A percentile compares a stretch with the other conserved stretches of the same genome.
These are phyloP conservation scores for Cornus suecica DNA, from an alignment of 148 eudicot species.

Conservation along the genomic window DNA sequence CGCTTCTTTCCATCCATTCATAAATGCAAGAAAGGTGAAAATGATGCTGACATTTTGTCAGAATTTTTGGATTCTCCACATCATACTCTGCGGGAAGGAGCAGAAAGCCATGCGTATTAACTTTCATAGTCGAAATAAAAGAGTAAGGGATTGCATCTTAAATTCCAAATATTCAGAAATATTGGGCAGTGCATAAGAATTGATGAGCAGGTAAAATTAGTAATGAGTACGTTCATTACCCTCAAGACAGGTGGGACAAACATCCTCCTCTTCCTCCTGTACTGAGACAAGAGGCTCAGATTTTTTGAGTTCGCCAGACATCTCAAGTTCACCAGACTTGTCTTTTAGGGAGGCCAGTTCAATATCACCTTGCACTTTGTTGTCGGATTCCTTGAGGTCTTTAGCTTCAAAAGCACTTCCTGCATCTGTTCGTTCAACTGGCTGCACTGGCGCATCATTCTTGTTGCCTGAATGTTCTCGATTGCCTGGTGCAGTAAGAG, in stretches of 20 bases:
- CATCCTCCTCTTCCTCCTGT: conserved; percentile 57
- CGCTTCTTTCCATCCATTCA: conserved; percentile 96
- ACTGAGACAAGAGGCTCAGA: conserved; percentile 37
- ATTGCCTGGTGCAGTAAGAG: conserved; percentile 18
- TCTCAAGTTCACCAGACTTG: conserved; percentile 51
- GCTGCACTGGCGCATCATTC: too few relatives aligned
- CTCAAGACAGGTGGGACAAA: conserved; percentile 92
- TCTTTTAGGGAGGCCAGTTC: conserved; percentile 45
- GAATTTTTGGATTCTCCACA: conserved; percentile 79
- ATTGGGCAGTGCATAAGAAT: neutral
- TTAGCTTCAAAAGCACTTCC: too few relatives aligned
- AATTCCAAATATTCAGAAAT: neutral
- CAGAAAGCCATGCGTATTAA: neutral
- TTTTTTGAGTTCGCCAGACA: conserved; percentile 64
- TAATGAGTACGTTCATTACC: conserved; percentile 31
- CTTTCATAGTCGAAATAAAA: conserved; percentile 2
- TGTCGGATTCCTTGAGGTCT: conserved; percentile 23
- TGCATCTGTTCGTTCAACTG: too few relatives aligned
- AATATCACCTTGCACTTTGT: conserved; percentile 35
- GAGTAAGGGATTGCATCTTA: neutral
- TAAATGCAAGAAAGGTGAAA: conserved; percentile 92
- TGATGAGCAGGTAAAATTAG: neutral
- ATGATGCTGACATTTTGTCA: conserved; percentile 86
- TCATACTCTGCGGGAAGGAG: conserved; percentile 61
- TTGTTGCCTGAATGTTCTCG: conserved; percentile 11